These are phyloP conservation scores for Stromatinia cepivora DNA, from an alignment of 2,329 filamentous ascomycete species.

Conservation along the genomic window DNA sequence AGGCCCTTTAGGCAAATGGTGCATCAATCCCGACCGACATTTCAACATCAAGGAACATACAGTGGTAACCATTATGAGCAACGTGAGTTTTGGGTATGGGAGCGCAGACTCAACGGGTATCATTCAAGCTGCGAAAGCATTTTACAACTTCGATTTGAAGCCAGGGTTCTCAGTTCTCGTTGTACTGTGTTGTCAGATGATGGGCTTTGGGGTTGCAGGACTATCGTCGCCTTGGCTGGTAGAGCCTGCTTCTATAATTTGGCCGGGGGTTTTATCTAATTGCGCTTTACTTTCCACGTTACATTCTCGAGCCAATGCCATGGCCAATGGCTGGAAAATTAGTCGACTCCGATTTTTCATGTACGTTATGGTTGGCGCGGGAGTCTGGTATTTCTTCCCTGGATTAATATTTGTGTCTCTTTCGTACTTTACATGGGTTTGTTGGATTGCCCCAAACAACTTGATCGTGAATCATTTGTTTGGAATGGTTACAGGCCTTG, in stretches of 20 bases:
- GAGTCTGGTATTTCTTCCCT: slow-evolving; percentile 55
- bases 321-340: slow-evolving; percentile 57
- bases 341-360: slow-evolving; percentile 43
- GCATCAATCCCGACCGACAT: slow-evolving; percentile 62
- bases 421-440: slow-evolving; percentile 68
- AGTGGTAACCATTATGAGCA: slow-evolving; percentile 62
- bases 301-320: slow-evolving; percentile 61
- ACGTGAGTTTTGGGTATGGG: slow-evolving; percentile 50
- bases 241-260: slow-evolving; percentile 43
- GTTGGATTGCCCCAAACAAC: slow-evolving; percentile 69
- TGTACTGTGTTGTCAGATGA: slow-evolving; percentile 59
- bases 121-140: slow-evolving; percentile 30
- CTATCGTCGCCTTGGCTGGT: slow-evolving; percentile 58
- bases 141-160: slow-evolving; percentile 50
- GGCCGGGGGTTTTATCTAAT: slow-evolving; percentile 30
- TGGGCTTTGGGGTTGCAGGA: slow-evolving; percentile 64
- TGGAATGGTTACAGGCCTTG: slow-evolving; percentile 53
- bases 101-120: slow-evolving; percentile 41
- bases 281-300: slow-evolving; percentile 42
- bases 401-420: slow-evolving; percentile 66
- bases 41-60: slow-evolving; percentile 71
- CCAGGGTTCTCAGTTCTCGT: slow-evolving; percentile 60
- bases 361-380: slow-evolving; percentile 45
- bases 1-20: slow-evolving; percentile 44
- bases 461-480: slow-evolving; percentile 70